These are phyloP conservation scores for Stagonosporopsis cucurbitacearum DNA, from an alignment of 2,329 filamentous ascomycete species.

Conservation along the genomic window DNA sequence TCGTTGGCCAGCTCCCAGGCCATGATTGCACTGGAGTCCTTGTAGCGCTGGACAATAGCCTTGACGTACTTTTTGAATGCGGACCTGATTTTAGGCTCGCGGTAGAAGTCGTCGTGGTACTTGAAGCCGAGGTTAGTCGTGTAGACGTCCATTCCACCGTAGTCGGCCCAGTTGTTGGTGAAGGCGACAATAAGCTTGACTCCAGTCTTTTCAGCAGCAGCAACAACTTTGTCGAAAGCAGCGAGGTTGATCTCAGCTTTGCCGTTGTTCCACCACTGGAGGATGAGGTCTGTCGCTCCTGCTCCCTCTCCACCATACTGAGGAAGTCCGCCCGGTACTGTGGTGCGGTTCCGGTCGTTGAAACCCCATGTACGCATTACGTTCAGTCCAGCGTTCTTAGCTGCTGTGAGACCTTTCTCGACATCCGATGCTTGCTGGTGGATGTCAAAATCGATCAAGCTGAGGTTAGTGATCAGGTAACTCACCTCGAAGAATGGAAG, in stretches of 20 bases:
- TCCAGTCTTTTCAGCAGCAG: constrained; percentile 56
- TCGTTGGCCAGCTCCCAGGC: constrained; percentile 65
- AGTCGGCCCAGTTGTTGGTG: constrained; percentile 67
- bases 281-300: constrained; percentile 54
- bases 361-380: constrained; percentile 66
- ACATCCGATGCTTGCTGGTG: constrained; percentile 56
- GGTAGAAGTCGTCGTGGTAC: constrained; percentile 59
- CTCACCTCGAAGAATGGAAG: constrained; percentile 61
- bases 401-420: constrained; percentile 55
- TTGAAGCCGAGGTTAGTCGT: constrained; percentile 61
- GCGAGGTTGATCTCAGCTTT: constrained; percentile 53
- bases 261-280: constrained; percentile 56
- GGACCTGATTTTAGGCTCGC: constrained; percentile 57
- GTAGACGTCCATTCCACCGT: constrained; percentile 66
- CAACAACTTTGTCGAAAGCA: constrained; percentile 60
- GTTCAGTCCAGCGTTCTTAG: constrained; percentile 57
- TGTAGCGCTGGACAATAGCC: constrained; percentile 59
- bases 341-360: constrained; percentile 63
- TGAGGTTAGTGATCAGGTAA: no score
- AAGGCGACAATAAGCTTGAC: constrained; percentile 63
- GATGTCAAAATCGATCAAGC: not conserved
- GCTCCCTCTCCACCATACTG: constrained; percentile 60
- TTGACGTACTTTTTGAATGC: constrained; percentile 59
- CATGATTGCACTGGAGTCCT: constrained; percentile 57
- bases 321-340: constrained; percentile 54